Conservation (phyloP, 257 asterid species). For the Nyctanthes arbortristis region DNA sequence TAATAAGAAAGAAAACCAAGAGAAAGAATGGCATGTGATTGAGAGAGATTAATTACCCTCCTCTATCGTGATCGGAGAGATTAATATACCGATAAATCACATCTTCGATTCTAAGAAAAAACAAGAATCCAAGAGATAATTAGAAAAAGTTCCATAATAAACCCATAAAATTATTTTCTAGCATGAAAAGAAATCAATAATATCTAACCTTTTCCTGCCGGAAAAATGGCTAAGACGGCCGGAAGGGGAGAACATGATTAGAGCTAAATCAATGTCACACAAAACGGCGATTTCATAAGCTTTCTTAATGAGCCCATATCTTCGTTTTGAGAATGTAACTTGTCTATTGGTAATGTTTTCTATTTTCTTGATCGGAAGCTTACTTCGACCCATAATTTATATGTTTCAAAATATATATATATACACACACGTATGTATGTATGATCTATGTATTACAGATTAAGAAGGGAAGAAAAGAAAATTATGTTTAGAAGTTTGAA, state of each 20-base stretch:
- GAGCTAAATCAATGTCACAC: conserved; percentile 70
- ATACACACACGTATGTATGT: too few species aligned
- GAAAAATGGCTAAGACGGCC: conserved; percentile 77
- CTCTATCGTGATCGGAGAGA: conserved; percentile 69
- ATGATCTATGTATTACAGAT: neutral
- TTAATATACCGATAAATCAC: conserved; percentile 63
- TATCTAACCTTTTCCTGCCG: conserved; percentile 59
- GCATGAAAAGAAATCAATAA: neutral
- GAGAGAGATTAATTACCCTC: conserved; percentile 46
- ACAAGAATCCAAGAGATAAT: too few species aligned
- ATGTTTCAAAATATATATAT: neutral
- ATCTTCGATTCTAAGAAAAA: conserved; percentile 60
- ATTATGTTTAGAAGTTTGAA: conserved; percentile 6
- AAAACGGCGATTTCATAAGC: conserved; percentile 76
- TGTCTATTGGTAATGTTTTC: conserved; percentile 73
- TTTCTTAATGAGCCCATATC: conserved; percentile 76
- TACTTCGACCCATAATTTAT: conserved; percentile 72
- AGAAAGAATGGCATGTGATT: neutral
- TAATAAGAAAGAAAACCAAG: neutral
- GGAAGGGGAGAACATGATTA: conserved; percentile 71
- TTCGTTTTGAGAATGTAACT: conserved; percentile 80
- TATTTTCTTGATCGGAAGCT: conserved; percentile 78
- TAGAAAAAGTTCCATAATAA: too few species aligned
- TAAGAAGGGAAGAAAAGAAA: neutral
- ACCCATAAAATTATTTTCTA: too few species aligned